A percentile compares a stretch with the other conserved stretches of the same genome.
These are phyloP conservation scores for Chalciporus piperatoides DNA, from an alignment of 1,284 basidiomycete species.

Conservation along the genomic window DNA sequence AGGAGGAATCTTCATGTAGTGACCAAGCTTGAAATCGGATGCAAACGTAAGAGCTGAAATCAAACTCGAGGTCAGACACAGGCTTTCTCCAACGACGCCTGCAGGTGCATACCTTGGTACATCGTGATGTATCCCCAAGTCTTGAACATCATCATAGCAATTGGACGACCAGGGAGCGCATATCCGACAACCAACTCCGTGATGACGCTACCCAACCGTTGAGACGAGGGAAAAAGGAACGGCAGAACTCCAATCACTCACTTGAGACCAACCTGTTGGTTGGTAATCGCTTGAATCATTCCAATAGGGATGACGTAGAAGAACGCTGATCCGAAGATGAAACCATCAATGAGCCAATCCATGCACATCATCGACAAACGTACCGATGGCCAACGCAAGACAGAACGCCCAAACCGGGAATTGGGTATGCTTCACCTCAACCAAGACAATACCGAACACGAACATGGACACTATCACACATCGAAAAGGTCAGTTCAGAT, in stretches of 20 bases:
- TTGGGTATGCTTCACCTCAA: slow-evolving; percentile 55
- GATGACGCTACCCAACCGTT: slow-evolving; percentile 29
- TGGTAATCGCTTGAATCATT: slow-evolving; percentile 50
- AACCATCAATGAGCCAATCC: not conserved
- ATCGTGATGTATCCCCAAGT: slow-evolving; percentile 41
- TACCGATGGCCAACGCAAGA: slow-evolving; percentile 35
- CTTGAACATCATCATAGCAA: slow-evolving; percentile 48
- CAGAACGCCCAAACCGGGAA: slow-evolving; percentile 55
- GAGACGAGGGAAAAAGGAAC: not conserved
- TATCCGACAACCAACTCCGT: slow-evolving; percentile 48
- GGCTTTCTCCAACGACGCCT: not conserved
- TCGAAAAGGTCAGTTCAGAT: not conserved
- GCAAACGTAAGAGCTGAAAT: slow-evolving; percentile 37
- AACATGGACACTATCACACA: slow-evolving; percentile 40
- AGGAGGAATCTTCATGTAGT: slow-evolving; percentile 55
- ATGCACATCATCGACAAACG: not conserved
- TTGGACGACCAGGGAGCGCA: slow-evolving; percentile 42
- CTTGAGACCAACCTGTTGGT: slow-evolving; percentile 49
- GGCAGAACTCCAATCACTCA: slow-evolving; percentile 1
- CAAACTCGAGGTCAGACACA: slow-evolving; percentile 1
- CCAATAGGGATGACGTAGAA: slow-evolving; percentile 56
- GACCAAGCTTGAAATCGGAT: slow-evolving; percentile 46
- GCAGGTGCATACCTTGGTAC: slow-evolving; percentile 29
- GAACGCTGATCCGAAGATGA: slow-evolving; percentile 30
- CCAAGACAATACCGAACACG: slow-evolving; percentile 53